Percentiles rank a stretch among this genome's conserved stretches.
Evolutionary conservation across 805 yeast genomes (phyloP).

Genomic region (Cyberlindnera petersonii): DNA sequence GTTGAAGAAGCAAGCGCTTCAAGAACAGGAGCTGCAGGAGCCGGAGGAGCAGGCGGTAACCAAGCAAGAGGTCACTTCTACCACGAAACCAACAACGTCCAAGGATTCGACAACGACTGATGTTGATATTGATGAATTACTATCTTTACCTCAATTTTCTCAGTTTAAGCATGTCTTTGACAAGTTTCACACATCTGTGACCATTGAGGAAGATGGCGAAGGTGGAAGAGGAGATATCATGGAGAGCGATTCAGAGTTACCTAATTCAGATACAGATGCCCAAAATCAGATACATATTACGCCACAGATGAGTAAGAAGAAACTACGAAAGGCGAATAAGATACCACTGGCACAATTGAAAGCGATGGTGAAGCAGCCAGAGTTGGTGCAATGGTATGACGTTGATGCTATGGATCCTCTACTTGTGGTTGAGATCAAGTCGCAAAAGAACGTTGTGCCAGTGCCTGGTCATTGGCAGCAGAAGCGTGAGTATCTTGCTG

Average conservation of each 20-base stretch:
- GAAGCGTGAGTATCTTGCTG: constrained; percentile 69
- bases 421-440: constrained; percentile 59
- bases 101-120: constrained; percentile 11
- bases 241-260: constrained; percentile 29
- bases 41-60: neutral
- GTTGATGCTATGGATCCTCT: constrained; percentile 79
- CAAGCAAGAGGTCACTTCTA: neutral
- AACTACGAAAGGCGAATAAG: constrained; percentile 48
- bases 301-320: constrained; percentile 46
- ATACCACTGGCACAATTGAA: constrained; percentile 69
- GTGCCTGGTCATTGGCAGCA: constrained; percentile 85
- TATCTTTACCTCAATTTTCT: constrained; percentile 31
- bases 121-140: constrained; percentile 23
- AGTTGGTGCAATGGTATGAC: constrained; percentile 81
- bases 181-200: constrained; percentile 29
- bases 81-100: neutral
- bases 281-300: constrained; percentile 17
- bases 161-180: constrained; percentile 35
- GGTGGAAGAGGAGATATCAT: constrained; percentile 30
- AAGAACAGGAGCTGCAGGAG: neutral
- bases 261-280: constrained; percentile 9
- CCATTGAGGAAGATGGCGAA: constrained; percentile 14
- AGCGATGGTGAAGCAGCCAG: constrained; percentile 57
- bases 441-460: constrained; percentile 60
- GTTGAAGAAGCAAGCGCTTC: constrained; percentile 22